Evolutionary conservation across 805 yeast species (phyloP), one percentile per base, ranked within the genome.

Genomic region (Starmera pachycereana): DNA sequence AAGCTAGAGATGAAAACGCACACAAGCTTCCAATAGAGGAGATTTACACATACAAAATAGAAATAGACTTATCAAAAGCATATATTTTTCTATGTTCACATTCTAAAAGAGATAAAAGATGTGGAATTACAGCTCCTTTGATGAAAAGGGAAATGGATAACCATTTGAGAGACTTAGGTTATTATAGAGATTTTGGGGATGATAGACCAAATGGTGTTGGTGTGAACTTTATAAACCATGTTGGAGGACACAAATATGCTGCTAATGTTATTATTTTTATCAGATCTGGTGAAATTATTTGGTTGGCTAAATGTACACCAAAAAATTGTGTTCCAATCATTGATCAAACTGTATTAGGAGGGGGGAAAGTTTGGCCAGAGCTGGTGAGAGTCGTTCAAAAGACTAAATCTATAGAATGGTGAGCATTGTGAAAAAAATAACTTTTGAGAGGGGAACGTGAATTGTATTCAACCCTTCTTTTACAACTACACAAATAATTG

Each of bases 211-310:
- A 70, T 29, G 97, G 97, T 7, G 85, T 81, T 1, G 63, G 66
- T 6, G 86, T 88, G 3, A 66, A 72, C 2, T 88, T 58, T 50
- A 72, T 83, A 28, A 88, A 85, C 53, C 98, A 90, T 58, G 83
- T 90, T 25, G 98, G 98, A 7, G 97, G 97, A 6, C 98, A 90
- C 62, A 92, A 92, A 59, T 92, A 68, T 60, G 87, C 92, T 1
- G 97, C 97, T 3, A 90, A 90, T 57, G 83, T 86, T 4, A 69
- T 87, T 38, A 74, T 90, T 12, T 88, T 87, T 55, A 62, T 78
- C 47, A 77, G 71, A 46, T 52, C 74, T 10, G 94, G 92, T 6
- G 83, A 84, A 48, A 78, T 80, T 42, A 73, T 88, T 27, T 88
- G 97, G 97, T 65, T 86, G 54, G 98, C 95, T 1, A 71, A 90